Conservation (phyloP, 1,284 basidiomycete genomes). For the Kwoniella shivajii region DNA sequence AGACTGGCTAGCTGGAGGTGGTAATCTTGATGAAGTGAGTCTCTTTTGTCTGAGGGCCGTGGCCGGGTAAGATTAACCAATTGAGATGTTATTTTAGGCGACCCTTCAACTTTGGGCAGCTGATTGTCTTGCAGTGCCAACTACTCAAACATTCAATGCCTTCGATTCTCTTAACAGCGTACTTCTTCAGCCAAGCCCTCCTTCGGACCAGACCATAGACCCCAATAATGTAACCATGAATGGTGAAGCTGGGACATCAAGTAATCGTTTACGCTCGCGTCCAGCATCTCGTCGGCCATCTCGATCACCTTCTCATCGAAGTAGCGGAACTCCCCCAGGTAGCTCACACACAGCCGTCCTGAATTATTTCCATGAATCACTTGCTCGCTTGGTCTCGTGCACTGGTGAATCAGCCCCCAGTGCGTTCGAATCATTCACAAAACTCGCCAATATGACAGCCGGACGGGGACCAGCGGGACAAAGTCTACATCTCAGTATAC, state of each 20-base stretch:
- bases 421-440: conserved; percentile 34
- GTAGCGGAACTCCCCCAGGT: conserved; percentile 12
- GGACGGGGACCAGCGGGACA: conserved; percentile 21
- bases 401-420: conserved; percentile 22
- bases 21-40: conserved; percentile 33
- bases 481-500: conserved; percentile 35
- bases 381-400: conserved; percentile 32
- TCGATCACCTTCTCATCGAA: conserved; percentile 7
- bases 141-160: conserved; percentile 20
- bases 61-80: conserved; percentile 1
- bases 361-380: conserved; percentile 29
- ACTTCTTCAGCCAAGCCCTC: conserved; percentile 14
- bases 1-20: conserved; percentile 13
- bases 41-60: neutral
- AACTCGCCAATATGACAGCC: conserved; percentile 23
- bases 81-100: conserved; percentile 13
- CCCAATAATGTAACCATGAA: neutral
- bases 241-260: neutral
- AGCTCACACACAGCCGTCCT: conserved; percentile 22
- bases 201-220: conserved; percentile 4
- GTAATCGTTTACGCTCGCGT: neutral
- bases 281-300: conserved; percentile 8
- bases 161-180: conserved; percentile 28
- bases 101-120: conserved; percentile 38
- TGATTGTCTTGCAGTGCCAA: conserved; percentile 30